Evolutionary conservation across 1,284 basidiomycete genomes (phyloP), one percentile per base, ranked within the genome.

Genomic region (Sparassis latifolia): DNA sequence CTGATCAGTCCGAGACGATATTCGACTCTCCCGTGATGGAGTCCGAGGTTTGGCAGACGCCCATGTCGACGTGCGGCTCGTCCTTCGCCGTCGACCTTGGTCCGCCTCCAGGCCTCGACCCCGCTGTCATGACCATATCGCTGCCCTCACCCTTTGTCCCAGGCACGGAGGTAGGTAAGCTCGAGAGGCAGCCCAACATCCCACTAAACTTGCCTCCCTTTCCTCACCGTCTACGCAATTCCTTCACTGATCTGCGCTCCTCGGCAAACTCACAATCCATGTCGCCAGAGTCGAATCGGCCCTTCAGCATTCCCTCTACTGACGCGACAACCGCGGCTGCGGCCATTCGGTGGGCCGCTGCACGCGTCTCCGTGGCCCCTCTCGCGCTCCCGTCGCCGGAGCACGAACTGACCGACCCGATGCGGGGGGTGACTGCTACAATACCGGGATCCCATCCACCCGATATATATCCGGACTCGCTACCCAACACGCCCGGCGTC

Each of bases 361-460:
- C 84, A 10, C 75, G 83, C 47, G 82, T 87, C 10, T 80, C 84
- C 55, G 79, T 89, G 47, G 82, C 86, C 2, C 92, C 92, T 0
- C 74, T 94, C 9, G 82, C 86, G 0, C 73, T 93, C 1, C 92
- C 92, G 2, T 90, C 86, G 33, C 92, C 92, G 0, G 92, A 94
- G 63, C 83, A 88, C 58, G 91, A 94, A 62, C 75, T 94, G 32
- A 83, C 84, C 5, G 91, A 93, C 64, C 91, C 91, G 0, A 83
- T 93, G 80, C 80, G 86, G 20, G 78, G 82, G 5, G 75, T 83
- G 3, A 80, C 74, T 12, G 75, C 86, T n/a, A 72, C 79, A 3
- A 77, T 88, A 42, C 85, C 84, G 2, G 79, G 83, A n/a, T 75
- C 77, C 3, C 77, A 84, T 61, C 69, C 76, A 2, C 56, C 64